These are phyloP conservation scores for Beauveria sp. DNA, from an alignment of 2,329 filamentous ascomycete species.

Conservation along the genomic window DNA sequence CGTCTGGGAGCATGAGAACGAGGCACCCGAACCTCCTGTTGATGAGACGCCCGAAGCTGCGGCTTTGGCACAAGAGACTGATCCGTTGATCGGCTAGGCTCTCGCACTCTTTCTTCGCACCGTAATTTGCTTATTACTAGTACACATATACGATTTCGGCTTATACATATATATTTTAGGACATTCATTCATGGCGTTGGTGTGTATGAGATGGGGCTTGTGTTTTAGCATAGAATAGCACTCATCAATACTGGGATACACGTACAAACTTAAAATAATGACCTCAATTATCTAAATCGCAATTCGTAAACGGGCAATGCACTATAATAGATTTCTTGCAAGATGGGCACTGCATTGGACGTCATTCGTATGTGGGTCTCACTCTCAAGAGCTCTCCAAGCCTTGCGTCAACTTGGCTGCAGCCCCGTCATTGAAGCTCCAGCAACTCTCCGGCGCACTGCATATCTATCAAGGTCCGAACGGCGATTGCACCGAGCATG, in stretches of 20 bases:
- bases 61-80: neutral
- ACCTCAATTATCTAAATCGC: neutral
- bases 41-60: neutral
- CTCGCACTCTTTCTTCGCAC: neutral
- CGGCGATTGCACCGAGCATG: neutral
- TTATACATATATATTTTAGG: neutral
- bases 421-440: neutral
- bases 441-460: neutral
- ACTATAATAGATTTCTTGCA: neutral
- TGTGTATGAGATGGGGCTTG: neutral
- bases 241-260: neutral
- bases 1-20: conserved; percentile 8
- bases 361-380: neutral
- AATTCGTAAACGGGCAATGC: neutral
- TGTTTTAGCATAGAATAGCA: conserved; percentile 5
- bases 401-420: neutral
- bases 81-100: neutral
- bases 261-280: neutral
- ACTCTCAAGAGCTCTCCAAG: neutral
- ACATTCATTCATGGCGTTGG: neutral
- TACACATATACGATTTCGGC: neutral
- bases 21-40: neutral
- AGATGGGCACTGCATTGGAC: neutral
- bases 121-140: neutral
- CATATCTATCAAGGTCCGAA: neutral